phyloP scores from a whole-genome alignment of 2,329 filamentous ascomycete genomes.

The Triangularia setosa region DNA sequence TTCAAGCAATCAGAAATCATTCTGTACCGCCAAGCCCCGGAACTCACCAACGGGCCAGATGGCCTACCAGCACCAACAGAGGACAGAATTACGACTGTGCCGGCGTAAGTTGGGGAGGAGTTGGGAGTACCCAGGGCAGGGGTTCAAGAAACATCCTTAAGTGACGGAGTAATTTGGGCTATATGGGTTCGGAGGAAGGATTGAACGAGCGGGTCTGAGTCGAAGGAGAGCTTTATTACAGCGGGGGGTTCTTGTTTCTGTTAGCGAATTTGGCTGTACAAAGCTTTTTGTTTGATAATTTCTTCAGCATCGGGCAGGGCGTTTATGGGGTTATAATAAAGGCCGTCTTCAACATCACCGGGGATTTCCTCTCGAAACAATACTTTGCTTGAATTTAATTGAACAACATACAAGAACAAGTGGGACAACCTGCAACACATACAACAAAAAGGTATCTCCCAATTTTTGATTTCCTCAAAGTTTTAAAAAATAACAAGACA shows the following conservation, averaged over 20 bases:
- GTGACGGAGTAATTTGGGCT: too few relatives aligned
- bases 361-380: not conserved
- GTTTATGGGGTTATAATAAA: conserved; percentile 14
- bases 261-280: conserved; percentile 15
- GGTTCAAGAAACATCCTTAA: not conserved
- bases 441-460: conserved; percentile 3
- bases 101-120: conserved; percentile 23
- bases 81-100: conserved; percentile 43
- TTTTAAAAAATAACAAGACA: not conserved
- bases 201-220: not conserved
- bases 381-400: not conserved
- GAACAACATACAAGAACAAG: not conserved
- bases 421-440: not conserved
- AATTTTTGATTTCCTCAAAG: conserved; percentile 9
- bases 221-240: not conserved
- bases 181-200: not conserved
- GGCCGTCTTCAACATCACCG: not conserved
- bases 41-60: conserved; percentile 43
- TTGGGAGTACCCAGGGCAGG: not conserved
- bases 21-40: conserved; percentile 77
- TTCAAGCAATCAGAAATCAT: conserved; percentile 99
- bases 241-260: not conserved
- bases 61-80: conserved; percentile 42
- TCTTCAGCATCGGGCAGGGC: conserved; percentile 25
- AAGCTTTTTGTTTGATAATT: conserved; percentile 9